phyloP scores from a whole-genome alignment of 73 alveolate genomes.

The Stentor coeruleus region DNA sequence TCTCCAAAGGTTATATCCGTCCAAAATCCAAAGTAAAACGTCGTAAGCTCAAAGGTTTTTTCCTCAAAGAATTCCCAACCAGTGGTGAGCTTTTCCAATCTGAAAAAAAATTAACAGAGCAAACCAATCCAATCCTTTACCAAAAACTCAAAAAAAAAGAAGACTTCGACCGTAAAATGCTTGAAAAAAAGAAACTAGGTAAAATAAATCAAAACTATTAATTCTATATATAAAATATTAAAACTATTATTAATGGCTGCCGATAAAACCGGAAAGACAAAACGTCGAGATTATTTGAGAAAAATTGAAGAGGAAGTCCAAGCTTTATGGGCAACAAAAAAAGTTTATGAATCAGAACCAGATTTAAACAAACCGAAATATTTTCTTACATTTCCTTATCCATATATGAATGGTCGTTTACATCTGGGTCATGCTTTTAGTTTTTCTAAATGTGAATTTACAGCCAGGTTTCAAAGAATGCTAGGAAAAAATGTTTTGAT shows the following conservation, averaged over 20 bases:
- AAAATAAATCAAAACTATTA: no score
- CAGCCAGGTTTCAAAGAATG: conserved; percentile 88
- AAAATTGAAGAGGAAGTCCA: conserved; percentile 77
- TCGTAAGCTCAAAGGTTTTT: conserved; percentile 1
- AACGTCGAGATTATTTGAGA: conserved; percentile 77
- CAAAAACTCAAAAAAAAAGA: not conserved
- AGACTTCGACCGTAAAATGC: not conserved
- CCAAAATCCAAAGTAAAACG: not conserved
- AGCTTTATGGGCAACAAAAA: conserved; percentile 65
- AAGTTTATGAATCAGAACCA: conserved; percentile 72
- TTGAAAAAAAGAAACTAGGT: conserved; percentile 18
- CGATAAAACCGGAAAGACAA: conserved; percentile 7
- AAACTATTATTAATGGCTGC: conserved; percentile 1
- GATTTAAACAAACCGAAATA: conserved; percentile 68
- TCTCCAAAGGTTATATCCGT: not conserved
- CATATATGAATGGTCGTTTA: conserved; percentile 97
- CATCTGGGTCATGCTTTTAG: conserved; percentile 98
- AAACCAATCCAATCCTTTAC: not conserved
- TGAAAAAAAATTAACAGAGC: not conserved
- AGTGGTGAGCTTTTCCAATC: not conserved
- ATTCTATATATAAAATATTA: no score
- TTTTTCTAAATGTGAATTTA: conserved; percentile 93
- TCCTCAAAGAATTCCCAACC: not conserved
- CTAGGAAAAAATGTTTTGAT: conserved; percentile 88
- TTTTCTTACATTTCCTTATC: conserved; percentile 97